These are phyloP conservation scores for Dendrobium chrysotoxum DNA, from an alignment of 106 monocot species.

Conservation along the genomic window DNA sequence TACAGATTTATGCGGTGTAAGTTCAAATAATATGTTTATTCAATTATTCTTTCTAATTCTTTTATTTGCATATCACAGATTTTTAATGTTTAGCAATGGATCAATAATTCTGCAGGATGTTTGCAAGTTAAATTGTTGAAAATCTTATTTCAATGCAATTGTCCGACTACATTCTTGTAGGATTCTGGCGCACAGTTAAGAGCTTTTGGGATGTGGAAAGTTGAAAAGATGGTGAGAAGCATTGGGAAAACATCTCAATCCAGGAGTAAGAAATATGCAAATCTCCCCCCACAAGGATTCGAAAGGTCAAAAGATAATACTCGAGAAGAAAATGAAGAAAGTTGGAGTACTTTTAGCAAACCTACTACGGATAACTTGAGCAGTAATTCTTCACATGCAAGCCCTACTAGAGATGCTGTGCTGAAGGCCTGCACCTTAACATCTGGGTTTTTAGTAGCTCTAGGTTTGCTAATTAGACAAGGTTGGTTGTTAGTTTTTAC, in stretches of 20 bases:
- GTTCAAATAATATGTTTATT: neutral
- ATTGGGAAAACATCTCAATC: constrained; percentile 10
- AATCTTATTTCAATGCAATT: neutral
- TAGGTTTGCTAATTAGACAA: constrained; percentile 51
- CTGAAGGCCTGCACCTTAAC: constrained; percentile 66
- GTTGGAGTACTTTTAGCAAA: constrained; percentile 1
- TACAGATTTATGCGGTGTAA: neutral
- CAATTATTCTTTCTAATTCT: neutral
- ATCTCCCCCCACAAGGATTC: constrained; percentile 1
- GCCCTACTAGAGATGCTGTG: constrained; percentile 53
- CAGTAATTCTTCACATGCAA: constrained; percentile 16
- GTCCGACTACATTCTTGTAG: constrained; percentile 22
- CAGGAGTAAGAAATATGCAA: constrained; percentile 11
- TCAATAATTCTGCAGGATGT: neutral
- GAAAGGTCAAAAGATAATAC: constrained; percentile 8
- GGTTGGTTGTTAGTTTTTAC: constrained; percentile 20
- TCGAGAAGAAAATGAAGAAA: constrained; percentile 9
- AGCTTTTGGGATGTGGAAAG: constrained; percentile 40
- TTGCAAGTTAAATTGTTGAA: neutral
- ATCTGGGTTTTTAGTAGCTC: constrained; percentile 47
- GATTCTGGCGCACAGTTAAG: constrained; percentile 11
- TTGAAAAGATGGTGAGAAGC: constrained; percentile 29
- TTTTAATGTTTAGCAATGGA: neutral
- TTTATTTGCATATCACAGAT: neutral
- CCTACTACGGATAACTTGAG: neutral